Percentiles rank a stretch among this genome's conserved stretches.
phyloP scores from a whole-genome alignment of 495 filamentous ascomycete genomes.

The Hypoxylon perforatum region DNA sequence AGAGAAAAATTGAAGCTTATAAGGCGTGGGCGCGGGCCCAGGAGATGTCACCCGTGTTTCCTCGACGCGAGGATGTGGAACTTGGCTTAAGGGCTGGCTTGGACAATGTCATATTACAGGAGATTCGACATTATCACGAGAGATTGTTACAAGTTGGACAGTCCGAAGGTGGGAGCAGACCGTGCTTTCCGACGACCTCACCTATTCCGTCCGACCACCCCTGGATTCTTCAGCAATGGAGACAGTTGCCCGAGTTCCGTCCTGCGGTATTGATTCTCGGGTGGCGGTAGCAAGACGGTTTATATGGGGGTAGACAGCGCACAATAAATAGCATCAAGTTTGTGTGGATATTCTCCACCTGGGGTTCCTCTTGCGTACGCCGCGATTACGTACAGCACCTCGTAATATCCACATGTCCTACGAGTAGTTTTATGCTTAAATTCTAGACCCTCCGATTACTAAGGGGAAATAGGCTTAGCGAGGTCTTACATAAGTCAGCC shows the following conservation, averaged over 20 bases:
- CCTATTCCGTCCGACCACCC: conserved; percentile 35
- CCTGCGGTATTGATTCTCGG: conserved; percentile 42
- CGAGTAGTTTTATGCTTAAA: no score
- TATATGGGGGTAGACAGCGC: background rate
- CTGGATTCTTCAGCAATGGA: conserved; percentile 44
- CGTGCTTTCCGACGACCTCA: conserved; percentile 16
- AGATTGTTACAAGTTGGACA: conserved; percentile 20
- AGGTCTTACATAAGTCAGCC: no score
- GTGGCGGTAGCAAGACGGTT: conserved; percentile 23
- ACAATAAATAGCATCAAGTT: background rate
- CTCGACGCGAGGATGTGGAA: conserved; percentile 42
- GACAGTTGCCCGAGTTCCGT: conserved; percentile 41
- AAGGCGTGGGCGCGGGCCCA: conserved; percentile 45
- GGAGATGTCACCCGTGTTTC: conserved; percentile 46
- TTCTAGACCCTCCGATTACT: no score
- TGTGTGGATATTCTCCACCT: no score
- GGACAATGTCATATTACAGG: conserved; percentile 38
- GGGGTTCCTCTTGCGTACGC: no score
- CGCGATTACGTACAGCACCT: no score
- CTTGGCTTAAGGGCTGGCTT: conserved; percentile 36
- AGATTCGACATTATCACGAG: conserved; percentile 32
- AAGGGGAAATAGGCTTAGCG: no score
- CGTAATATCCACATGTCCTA: no score
- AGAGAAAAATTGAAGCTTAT: conserved; percentile 40
- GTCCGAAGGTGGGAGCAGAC: conserved; percentile 1